Base-by-base conservation (phyloP, 1,284 basidiomycete genomes). In the Cutaneotrichosporon dermatis region DNA sequence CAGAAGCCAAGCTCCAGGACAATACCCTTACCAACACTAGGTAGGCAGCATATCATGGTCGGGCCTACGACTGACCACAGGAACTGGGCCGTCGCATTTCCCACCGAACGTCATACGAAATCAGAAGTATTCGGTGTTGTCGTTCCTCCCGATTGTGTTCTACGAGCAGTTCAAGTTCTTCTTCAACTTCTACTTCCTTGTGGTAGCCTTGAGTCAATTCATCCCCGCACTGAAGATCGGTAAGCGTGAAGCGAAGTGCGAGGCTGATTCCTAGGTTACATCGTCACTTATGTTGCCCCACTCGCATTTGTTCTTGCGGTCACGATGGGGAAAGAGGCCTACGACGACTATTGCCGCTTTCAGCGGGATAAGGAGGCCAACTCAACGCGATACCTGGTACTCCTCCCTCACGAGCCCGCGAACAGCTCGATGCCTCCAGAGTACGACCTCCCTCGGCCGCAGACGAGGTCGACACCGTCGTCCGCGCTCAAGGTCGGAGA, bases 81-180 rank as follows among this genome's bases (percentile, higher is more conserved):
- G 34, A 71, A 68, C 58, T 46, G n/a, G 51, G 4, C 65, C 70
- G n/a, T 70, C 77, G 1, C 65, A 68, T n/a, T 82, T 74, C 58
- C 80, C 83, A 0, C 69, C 92, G 36, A 99, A 99, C 76, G 87
- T 89, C 39, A 89, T 98, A 45, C 87, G 91, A 67, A 99, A 99
- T 72, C 95, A 98, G 77, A 99, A 99, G 80, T 99, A 99, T 83
- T 96, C 92, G 73, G 79, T 90, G 54, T 83, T 92, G 78, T 92
- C 91, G 8, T 99, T 99, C 81, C 83, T 99, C 4, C 95, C 95
- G 0, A 84, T 97, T 63, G 94, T 99, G 46, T 87, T 99, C 75
- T 99, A 98, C 78, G 94, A 98, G 77, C 96, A 99, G 78, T 99
- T 99, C 88, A 99, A 98, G 79, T 98, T 96, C 83, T 99, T 99